Base-by-base conservation (phyloP, 352 stramenopile genomes). In the Blastocystis sp. region DNA sequence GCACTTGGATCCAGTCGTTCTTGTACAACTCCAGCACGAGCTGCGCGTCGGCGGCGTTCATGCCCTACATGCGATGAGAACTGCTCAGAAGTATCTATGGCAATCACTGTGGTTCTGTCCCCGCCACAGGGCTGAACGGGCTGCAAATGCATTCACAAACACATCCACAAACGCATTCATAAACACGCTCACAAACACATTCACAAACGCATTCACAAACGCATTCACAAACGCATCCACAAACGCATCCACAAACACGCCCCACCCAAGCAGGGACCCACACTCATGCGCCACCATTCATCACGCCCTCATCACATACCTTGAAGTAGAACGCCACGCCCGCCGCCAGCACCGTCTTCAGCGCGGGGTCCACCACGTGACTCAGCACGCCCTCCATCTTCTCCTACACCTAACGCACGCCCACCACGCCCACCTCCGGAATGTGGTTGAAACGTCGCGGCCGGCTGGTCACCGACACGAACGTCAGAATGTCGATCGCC, bases 271-370 rank as follows among this genome's bases (percentile, higher is more conserved):
- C 28, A 34, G 28, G 28, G 28, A 34, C 28, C 28, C 28, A 34
- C 28, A 34, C 28, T 34, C 28, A 34, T 34, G 28, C 28, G 28
- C 28, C 28, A 34, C 28, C 28, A 34, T 34, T 34, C 28, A 34
- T 34, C 28, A 34, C 28, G 28, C 28, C 28, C 28, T 34, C 28
- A 34, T 34, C 28, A 34, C 28, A 34, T 34, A 34, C 28, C 28
- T 95, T 96, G 91, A 99, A 96, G 76, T 99, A 96, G 11, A 99
- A 91, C 2, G 95, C 97, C 64, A 99, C 97, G 7, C 96, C 96
- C 91, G 99, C 99, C 0, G 93, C 92, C 2, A 99, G 92, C 28
- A 96, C 98, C 91, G 99, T 95, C 43, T 94, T 92, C 3, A 99
- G 91, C 0, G 93, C 94, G 43, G 95, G 92, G 82, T 98, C 97